Percentiles rank a stretch among this genome's conserved stretches.
These are phyloP conservation scores for Cladosporium sp. DNA, from an alignment of 2,329 filamentous ascomycete species.

Conservation along the genomic window DNA sequence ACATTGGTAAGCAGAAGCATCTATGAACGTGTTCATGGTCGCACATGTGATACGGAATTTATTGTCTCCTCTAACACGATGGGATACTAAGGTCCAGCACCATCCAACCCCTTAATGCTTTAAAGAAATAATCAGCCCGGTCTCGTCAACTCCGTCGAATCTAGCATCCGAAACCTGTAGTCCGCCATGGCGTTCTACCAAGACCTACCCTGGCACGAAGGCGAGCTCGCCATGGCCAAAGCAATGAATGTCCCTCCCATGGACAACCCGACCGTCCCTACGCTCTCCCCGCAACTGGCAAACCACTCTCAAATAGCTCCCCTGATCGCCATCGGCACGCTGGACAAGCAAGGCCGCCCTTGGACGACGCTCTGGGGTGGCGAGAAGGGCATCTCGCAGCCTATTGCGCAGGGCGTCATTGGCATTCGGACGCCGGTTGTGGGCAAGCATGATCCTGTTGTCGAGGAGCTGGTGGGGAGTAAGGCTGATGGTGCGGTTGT, in stretches of 20 bases:
- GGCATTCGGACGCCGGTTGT: conserved; percentile 59
- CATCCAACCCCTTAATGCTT: no score
- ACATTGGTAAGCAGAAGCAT: no score
- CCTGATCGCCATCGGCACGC: conserved; percentile 65
- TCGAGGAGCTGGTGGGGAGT: conserved; percentile 53
- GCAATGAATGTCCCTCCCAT: conserved; percentile 52
- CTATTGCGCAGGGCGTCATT: conserved; percentile 57
- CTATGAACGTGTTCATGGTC: no score
- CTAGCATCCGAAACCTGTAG: background rate
- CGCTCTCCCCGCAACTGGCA: conserved; percentile 56
- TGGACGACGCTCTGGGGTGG: conserved; percentile 82
- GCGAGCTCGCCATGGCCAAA: conserved; percentile 60
- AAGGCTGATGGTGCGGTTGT: conserved; percentile 40
- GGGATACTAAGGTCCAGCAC: no score
- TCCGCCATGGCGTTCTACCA: conserved; percentile 38
- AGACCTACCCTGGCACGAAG: conserved; percentile 53
- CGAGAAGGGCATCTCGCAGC: conserved; percentile 58
- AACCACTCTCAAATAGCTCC: conserved; percentile 57
- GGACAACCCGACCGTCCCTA: conserved; percentile 62
- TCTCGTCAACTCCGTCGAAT: no score
- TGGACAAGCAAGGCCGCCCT: conserved; percentile 59
- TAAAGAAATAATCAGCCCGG: no score
- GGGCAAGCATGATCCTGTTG: conserved; percentile 60
- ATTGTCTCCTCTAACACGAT: no score
- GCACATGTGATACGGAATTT: no score